Percentiles rank a stretch among this genome's conserved stretches.
Conservation (phyloP, 2,329 filamentous ascomycete genomes). For the Graphilbum sp. region DNA sequence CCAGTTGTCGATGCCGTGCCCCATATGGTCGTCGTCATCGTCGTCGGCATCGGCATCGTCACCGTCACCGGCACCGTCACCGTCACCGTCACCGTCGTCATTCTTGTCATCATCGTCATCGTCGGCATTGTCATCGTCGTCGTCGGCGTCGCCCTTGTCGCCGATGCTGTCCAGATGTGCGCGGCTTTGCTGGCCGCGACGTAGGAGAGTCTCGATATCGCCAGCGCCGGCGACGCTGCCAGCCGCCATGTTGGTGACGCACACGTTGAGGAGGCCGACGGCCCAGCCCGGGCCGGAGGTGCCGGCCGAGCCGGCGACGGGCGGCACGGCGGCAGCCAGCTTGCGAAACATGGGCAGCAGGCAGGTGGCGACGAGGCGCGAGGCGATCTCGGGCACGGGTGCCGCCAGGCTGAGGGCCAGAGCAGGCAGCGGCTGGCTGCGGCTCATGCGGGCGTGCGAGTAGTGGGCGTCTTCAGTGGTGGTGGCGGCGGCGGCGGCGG, state of each 20-base stretch:
- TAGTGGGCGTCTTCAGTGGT: conserved; percentile 17
- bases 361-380: conserved; percentile 11
- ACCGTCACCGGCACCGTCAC: not conserved
- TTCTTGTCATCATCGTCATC: conserved; percentile 1
- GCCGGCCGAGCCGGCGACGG: conserved; percentile 10
- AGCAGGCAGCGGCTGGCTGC: conserved; percentile 41
- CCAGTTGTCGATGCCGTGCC: too few relatives aligned
- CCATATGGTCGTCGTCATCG: not conserved
- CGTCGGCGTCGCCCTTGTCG: conserved; percentile 24
- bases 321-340: conserved; percentile 8
- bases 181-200: too few relatives aligned
- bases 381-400: conserved; percentile 4
- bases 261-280: conserved; percentile 68
- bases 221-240: too few relatives aligned
- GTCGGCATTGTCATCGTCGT: conserved; percentile 55
- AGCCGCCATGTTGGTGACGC: conserved; percentile 63
- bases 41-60: not conserved
- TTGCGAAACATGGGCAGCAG: conserved; percentile 10
- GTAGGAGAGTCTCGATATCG: too few relatives aligned
- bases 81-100: conserved; percentile 1
- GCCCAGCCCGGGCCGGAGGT: conserved; percentile 41
- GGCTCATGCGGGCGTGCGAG: conserved; percentile 48
- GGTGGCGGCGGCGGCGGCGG: conserved; percentile 18
- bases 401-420: conserved; percentile 50
- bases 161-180: too few relatives aligned